Percentiles rank a stretch among this genome's conserved stretches.
Conservation (phyloP, 2,329 filamentous ascomycete species). For the Balansia obtecta region DNA sequence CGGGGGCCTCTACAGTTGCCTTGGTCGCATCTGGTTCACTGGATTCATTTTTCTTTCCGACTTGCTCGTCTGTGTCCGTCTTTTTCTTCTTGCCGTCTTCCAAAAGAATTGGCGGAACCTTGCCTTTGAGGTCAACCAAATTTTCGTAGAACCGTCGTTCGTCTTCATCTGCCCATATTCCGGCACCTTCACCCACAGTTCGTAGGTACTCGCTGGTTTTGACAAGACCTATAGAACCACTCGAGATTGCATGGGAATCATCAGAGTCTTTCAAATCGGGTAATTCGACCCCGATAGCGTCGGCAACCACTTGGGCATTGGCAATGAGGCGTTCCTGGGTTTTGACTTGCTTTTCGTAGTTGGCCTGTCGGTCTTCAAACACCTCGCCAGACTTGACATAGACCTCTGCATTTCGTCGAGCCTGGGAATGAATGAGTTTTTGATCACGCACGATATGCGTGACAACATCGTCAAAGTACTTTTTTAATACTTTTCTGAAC, state of each 20-base stretch:
- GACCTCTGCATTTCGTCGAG: constrained; percentile 88
- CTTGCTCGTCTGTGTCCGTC: constrained; percentile 64
- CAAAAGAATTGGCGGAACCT: constrained; percentile 84
- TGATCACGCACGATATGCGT: constrained; percentile 82
- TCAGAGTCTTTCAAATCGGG: constrained; percentile 82
- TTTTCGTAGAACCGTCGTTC: constrained; percentile 98
- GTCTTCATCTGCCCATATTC: constrained; percentile 98
- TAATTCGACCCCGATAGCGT: constrained; percentile 83
- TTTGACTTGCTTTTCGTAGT: constrained; percentile 89
- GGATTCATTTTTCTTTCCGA: constrained; percentile 57
- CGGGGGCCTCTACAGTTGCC: constrained; percentile 37
- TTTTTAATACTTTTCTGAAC: constrained; percentile 72
- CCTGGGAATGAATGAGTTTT: constrained; percentile 74
- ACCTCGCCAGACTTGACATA: constrained; percentile 98
- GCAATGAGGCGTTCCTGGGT: constrained; percentile 79
- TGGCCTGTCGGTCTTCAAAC: constrained; percentile 92
- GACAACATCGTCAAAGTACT: constrained; percentile 91
- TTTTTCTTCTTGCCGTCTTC: constrained; percentile 97
- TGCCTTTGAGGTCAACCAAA: constrained; percentile 84
- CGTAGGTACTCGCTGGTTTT: constrained; percentile 90
- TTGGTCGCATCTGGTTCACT: constrained; percentile 43
- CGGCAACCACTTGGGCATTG: constrained; percentile 84
- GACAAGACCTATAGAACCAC: constrained; percentile 78
- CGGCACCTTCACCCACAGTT: constrained; percentile 77
- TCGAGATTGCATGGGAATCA: constrained; percentile 48